Base-by-base conservation (phyloP, 306 rosid genomes). In the Amphicarpaea edgeworthii region DNA sequence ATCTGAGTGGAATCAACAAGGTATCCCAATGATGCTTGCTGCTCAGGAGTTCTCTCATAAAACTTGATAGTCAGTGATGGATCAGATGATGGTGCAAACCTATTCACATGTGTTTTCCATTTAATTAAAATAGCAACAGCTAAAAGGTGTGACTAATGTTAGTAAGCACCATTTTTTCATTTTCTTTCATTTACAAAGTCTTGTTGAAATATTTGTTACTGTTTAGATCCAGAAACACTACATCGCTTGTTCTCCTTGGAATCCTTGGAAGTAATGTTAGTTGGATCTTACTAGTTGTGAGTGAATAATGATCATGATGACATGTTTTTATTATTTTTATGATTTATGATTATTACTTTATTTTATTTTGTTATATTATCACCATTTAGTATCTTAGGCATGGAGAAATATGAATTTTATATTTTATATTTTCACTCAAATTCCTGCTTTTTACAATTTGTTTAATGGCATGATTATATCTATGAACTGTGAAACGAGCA, bases 11-110 rank as follows among this genome's bases (percentile, higher is more conserved):
- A 51, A 43, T 84, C 92, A 46, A 80, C 91, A 20, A 76, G 81
- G 77, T 95, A 95, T 23, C 99, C 99, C 79, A 95, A 72, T 20
- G 77, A 50, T 81, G 93, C 85, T 76, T 92, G 97, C 77, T 95
- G 99, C 86, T 95, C 97, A 62, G 93, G 86, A 54, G 97, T 86
- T 54, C 99, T 91, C 72, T 95, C 96, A 77, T 92, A 95, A 73
- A 80, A 95, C 82, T 89, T 92, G 88, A 90, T 88, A 72, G 85
- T 82, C 80, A 92, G 61, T 30, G 88, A 85, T 65, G 93, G 97
- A 79, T 95, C 99, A 50, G 86, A 76, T 53, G 97, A 79, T 49
- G 99, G 99, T 57, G 97, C 97, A 82, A 77, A 87, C 89, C 99
- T 95, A 62, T 54, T 21, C 71, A 73, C 17, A 80, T 16, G 26